Evolutionary conservation across 176 grass and related monocot species (phyloP).

Genomic region (Oryza glaberrima): DNA sequence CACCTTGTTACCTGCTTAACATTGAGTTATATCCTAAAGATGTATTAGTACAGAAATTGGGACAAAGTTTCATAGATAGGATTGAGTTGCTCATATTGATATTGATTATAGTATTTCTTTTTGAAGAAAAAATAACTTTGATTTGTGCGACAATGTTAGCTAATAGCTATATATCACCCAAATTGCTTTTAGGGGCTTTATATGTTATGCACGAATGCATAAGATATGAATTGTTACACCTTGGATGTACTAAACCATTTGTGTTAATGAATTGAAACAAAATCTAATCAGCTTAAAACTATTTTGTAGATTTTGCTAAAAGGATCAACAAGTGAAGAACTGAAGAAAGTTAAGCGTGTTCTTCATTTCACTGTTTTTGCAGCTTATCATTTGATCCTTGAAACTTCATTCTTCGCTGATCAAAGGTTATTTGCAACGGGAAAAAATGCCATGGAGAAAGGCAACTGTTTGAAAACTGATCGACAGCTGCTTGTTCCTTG

Average conservation of each 20-base stretch:
- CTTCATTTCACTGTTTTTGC: slow-evolving; percentile 93
- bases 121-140: not conserved
- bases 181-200: slow-evolving; percentile 10
- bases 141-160: not conserved
- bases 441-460: slow-evolving; percentile 48
- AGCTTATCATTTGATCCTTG: slow-evolving; percentile 91
- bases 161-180: not conserved
- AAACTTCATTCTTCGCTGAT: slow-evolving; percentile 92
- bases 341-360: slow-evolving; percentile 89
- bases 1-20: not conserved
- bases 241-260: slow-evolving; percentile 5
- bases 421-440: slow-evolving; percentile 69
- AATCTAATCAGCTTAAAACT: slow-evolving; percentile 36
- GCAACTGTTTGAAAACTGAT: slow-evolving; percentile 43
- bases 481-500: slow-evolving; percentile 3
- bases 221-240: slow-evolving; percentile 14
- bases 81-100: not conserved
- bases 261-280: slow-evolving; percentile 3
- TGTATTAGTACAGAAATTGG: not conserved
- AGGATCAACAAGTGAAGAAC: slow-evolving; percentile 76
- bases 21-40: not conserved
- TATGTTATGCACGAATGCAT: not conserved
- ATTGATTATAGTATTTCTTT: not conserved
- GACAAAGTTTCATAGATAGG: not conserved
- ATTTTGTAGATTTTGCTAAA: slow-evolving; percentile 88